phyloP scores from a whole-genome alignment of 306 rosid genomes.

The Vicia villosa region DNA sequence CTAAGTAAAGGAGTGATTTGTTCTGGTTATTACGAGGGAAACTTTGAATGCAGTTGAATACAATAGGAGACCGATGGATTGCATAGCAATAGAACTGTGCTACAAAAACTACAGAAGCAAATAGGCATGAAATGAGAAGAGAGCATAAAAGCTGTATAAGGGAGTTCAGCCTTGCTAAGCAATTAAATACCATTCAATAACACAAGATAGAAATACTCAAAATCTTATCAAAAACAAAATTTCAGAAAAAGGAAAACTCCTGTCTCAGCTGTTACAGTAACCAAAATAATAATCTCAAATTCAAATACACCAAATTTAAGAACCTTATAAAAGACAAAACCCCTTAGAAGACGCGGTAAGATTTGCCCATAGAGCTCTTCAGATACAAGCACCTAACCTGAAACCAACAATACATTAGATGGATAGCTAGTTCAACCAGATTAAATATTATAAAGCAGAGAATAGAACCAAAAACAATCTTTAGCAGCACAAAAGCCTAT shows the following conservation, averaged over 20 bases:
- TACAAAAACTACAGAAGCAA: too few relatives aligned
- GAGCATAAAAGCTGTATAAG: background rate
- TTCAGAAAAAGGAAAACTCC: background rate
- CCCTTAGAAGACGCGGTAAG: constrained; percentile 44
- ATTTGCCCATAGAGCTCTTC: constrained; percentile 55
- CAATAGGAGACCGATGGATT: too few relatives aligned
- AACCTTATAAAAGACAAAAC: background rate
- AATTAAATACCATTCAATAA: constrained; percentile 16
- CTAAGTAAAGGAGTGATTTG: too few relatives aligned
- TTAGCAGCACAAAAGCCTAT: background rate
- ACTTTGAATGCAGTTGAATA: too few relatives aligned
- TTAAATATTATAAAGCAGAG: background rate
- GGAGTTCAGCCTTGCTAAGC: constrained; percentile 17
- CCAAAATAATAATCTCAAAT: background rate
- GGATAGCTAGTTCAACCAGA: background rate
- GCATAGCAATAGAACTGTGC: too few relatives aligned
- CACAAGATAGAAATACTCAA: background rate
- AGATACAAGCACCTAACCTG: constrained; percentile 55
- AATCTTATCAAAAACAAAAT: constrained; percentile 32
- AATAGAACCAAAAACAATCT: background rate
- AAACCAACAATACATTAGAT: constrained; percentile 26
- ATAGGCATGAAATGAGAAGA: background rate
- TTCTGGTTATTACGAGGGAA: too few relatives aligned
- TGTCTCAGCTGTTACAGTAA: constrained; percentile 28
- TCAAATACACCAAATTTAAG: background rate